Conservation (phyloP, 371 early-diverging fungal species). For the Phascolomyces articulosus region DNA sequence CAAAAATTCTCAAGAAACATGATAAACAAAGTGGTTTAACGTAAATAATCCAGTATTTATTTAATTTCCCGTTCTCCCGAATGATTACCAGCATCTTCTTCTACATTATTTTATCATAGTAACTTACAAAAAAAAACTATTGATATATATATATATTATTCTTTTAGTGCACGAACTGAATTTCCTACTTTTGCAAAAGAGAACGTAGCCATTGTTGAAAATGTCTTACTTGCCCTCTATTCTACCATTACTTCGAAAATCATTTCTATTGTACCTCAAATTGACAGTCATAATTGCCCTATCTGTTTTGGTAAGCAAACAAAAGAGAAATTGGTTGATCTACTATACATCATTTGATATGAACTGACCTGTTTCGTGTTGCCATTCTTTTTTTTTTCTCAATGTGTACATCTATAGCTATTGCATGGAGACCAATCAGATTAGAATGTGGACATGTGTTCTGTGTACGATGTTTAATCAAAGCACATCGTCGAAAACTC, state of each 20-base stretch:
- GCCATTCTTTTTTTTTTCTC: not conserved
- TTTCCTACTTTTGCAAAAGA: slow-evolving; percentile 36
- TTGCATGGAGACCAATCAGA: slow-evolving; percentile 78
- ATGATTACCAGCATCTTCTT: too few relatives aligned
- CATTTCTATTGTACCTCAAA: slow-evolving; percentile 70
- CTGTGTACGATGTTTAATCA: slow-evolving; percentile 75
- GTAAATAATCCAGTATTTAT: slow-evolving; percentile 25
- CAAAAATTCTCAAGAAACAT: slow-evolving; percentile 84
- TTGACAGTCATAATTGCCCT: slow-evolving; percentile 64
- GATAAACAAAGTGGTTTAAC: slow-evolving; percentile 77
- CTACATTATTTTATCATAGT: too few relatives aligned
- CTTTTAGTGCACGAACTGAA: slow-evolving; percentile 32
- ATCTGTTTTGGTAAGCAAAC: slow-evolving; percentile 35
- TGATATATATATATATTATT: too few relatives aligned
- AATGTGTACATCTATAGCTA: slow-evolving; percentile 5
- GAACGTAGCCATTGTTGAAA: slow-evolving; percentile 33
- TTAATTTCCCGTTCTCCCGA: not conserved
- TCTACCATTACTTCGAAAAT: slow-evolving; percentile 42
- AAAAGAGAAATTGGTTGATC: not conserved
- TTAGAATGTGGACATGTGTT: slow-evolving; percentile 72
- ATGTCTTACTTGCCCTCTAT: slow-evolving; percentile 24
- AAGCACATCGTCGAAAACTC: slow-evolving; percentile 62
- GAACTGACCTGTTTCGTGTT: not conserved
- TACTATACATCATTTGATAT: not conserved
- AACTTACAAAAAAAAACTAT: too few relatives aligned